phyloP scores from a whole-genome alignment of 1,284 basidiomycete genomes.

The Ustilago sp. region DNA sequence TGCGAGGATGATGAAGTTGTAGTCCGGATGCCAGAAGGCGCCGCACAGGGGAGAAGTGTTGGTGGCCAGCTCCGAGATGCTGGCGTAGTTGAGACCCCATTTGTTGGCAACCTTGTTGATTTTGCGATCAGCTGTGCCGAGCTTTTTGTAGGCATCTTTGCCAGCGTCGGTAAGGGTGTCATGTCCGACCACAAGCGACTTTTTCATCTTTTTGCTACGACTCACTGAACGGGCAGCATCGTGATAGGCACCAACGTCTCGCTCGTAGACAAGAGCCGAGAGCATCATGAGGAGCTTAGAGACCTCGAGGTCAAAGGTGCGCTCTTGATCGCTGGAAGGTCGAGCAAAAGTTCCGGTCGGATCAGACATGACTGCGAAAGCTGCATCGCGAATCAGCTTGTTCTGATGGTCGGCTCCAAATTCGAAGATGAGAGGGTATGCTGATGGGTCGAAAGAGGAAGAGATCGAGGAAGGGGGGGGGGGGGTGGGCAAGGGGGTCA shows the following conservation, averaged over 20 bases:
- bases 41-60: slow-evolving; percentile 49
- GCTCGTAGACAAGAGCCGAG: slow-evolving; percentile 48
- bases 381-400: slow-evolving; percentile 57
- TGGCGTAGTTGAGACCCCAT: slow-evolving; percentile 51
- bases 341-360: slow-evolving; percentile 17
- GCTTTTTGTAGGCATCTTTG: slow-evolving; percentile 22
- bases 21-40: slow-evolving; percentile 46
- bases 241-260: slow-evolving; percentile 26
- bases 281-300: slow-evolving; percentile 47
- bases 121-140: slow-evolving; percentile 32
- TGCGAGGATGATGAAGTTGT: slow-evolving; percentile 50
- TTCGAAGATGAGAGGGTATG: slow-evolving; percentile 69
- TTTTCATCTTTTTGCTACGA: slow-evolving; percentile 18
- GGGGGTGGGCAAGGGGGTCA: not conserved
- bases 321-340: slow-evolving; percentile 37
- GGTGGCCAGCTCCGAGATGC: slow-evolving; percentile 47
- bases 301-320: slow-evolving; percentile 57
- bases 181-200: slow-evolving; percentile 7
- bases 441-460: slow-evolving; percentile 23
- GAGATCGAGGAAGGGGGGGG: not conserved
- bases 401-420: slow-evolving; percentile 51
- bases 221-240: slow-evolving; percentile 24
- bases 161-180: slow-evolving; percentile 30
- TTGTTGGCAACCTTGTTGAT: slow-evolving; percentile 41
- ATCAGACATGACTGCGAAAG: slow-evolving; percentile 53